Conservation (phyloP, 2,329 filamentous ascomycete species). For the Alternaria burnsii region DNA sequence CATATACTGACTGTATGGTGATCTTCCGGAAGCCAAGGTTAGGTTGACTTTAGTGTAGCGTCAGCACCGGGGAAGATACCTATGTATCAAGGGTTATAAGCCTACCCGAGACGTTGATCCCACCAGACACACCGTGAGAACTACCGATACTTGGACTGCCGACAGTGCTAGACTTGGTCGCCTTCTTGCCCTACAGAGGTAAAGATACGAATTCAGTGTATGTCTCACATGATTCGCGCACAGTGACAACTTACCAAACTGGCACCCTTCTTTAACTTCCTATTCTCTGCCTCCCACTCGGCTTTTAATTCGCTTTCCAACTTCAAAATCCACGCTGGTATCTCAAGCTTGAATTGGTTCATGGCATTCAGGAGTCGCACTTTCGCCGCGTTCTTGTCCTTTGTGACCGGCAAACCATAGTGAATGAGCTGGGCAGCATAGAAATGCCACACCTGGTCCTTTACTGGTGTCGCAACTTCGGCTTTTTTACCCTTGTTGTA, state of each 20-base stretch:
- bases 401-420: conserved; percentile 66
- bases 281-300: conserved; percentile 62
- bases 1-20: neutral
- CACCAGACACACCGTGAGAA: neutral
- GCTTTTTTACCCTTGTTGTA: conserved; percentile 21
- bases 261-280: conserved; percentile 54
- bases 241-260: neutral
- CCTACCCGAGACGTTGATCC: conserved; percentile 26
- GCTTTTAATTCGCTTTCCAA: conserved; percentile 66
- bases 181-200: neutral
- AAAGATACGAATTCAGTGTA: too few relatives aligned
- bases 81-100: neutral
- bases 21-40: neutral
- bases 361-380: conserved; percentile 67
- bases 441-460: conserved; percentile 67
- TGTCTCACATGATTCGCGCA: too few relatives aligned
- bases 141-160: neutral
- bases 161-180: neutral
- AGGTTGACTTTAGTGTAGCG: conserved; percentile 13
- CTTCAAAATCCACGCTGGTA: conserved; percentile 60
- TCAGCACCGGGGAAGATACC: neutral
- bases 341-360: conserved; percentile 57
- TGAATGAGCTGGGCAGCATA: conserved; percentile 70
- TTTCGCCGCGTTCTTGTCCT: conserved; percentile 66
- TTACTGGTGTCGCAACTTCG: conserved; percentile 19